These are phyloP conservation scores for Nymphaea colorata DNA, from an alignment of 164 flowering plant species.

Conservation along the genomic window DNA sequence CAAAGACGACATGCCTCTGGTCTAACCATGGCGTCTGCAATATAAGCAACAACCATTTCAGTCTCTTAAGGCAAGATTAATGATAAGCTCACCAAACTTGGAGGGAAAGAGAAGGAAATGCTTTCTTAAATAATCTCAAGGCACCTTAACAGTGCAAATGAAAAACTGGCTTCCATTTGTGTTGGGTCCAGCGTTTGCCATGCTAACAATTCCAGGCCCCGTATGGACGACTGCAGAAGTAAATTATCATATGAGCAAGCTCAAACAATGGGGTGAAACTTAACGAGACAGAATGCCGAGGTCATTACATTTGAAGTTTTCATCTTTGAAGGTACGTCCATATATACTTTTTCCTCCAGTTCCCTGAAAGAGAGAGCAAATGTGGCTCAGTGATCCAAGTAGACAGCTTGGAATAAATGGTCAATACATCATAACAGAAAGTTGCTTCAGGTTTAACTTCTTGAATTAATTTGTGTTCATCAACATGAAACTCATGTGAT, in stretches of 20 bases:
- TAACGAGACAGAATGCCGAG: background rate
- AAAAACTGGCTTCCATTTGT: conserved; percentile 99
- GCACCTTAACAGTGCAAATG: conserved; percentile 95
- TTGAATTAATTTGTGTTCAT: too few species aligned
- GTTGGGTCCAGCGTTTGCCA: conserved; percentile 59
- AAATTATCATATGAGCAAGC: background rate
- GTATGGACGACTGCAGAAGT: conserved; percentile 17
- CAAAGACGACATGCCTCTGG: conserved; percentile 90
- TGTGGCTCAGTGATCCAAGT: background rate
- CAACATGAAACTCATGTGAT: too few species aligned
- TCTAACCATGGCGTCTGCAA: conserved; percentile 94
- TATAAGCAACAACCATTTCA: background rate
- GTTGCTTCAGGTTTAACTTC: too few species aligned
- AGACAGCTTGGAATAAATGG: too few species aligned
- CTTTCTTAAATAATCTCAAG: background rate
- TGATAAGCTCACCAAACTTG: background rate
- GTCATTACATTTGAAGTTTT: conserved; percentile 75
- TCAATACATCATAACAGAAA: too few species aligned
- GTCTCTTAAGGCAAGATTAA: background rate
- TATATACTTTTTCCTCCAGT: conserved; percentile 99
- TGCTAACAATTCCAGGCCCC: conserved; percentile 27
- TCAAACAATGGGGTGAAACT: background rate
- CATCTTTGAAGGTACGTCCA: conserved; percentile 96
- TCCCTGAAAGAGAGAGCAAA: conserved; percentile 40
- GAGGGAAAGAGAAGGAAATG: background rate